These are phyloP conservation scores for Saccharomyces hybrid DNA, from an alignment of 1,139 yeast species.

Conservation along the genomic window DNA sequence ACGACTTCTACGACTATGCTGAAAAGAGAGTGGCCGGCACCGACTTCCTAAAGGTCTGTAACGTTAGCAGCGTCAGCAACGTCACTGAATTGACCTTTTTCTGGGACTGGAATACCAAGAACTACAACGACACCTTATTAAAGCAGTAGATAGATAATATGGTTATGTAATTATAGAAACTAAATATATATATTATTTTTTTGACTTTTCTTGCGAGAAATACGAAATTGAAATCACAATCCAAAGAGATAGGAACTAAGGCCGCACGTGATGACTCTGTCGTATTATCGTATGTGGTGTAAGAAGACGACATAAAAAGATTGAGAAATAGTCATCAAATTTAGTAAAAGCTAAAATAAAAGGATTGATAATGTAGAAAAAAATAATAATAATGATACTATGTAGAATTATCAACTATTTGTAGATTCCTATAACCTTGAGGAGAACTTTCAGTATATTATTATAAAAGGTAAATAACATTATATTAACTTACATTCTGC, in stretches of 20 bases:
- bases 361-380: too few relatives aligned
- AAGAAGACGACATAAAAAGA: too few relatives aligned
- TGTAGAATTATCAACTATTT: too few relatives aligned
- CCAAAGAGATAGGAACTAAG: not conserved
- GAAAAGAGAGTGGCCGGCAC: conserved; percentile 33
- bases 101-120: conserved; percentile 25
- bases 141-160: not conserved
- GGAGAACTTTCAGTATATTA: too few relatives aligned
- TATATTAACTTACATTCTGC: too few relatives aligned
- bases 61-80: conserved; percentile 17
- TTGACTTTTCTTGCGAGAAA: not conserved
- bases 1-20: conserved; percentile 36
- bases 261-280: not conserved
- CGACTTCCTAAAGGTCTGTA: conserved; percentile 35
- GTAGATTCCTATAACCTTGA: too few relatives aligned
- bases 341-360: too few relatives aligned
- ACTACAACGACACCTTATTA: conserved; percentile 15
- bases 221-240: not conserved
- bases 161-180: not conserved
- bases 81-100: conserved; percentile 21
- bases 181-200: not conserved
- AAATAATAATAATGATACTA: too few relatives aligned
- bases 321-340: too few relatives aligned
- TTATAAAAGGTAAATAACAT: too few relatives aligned
- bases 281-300: not conserved